phyloP scores from a whole-genome alignment of 768 basidiomycete species.

The Lanmaoa rubissima region DNA sequence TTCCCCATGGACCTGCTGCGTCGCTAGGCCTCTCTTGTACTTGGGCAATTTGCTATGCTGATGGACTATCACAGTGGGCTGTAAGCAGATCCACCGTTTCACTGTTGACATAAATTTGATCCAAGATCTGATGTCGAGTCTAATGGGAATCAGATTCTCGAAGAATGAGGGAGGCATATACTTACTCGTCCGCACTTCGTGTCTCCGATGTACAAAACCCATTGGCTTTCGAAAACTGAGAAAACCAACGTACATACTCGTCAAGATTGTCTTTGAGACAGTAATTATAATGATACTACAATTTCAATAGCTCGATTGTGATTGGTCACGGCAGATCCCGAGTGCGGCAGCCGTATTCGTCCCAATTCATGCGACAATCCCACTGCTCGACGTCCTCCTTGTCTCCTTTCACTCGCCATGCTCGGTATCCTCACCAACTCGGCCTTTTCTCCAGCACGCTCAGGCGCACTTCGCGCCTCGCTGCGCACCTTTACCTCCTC shows the following conservation, averaged over 20 bases:
- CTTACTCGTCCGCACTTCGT: no score
- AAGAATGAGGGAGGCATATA: neutral
- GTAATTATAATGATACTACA: neutral
- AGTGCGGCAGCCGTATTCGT: neutral
- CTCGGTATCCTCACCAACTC: constrained; percentile 7
- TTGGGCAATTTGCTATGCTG: no score
- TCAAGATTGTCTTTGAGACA: no score
- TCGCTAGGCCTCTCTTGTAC: no score
- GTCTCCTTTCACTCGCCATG: constrained; percentile 8
- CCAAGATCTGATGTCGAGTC: neutral
- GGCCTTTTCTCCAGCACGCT: constrained; percentile 1
- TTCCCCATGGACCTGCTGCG: neutral
- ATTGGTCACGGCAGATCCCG: constrained; percentile 27
- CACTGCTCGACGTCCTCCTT: neutral
- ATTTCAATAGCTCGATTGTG: neutral
- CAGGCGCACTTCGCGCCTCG: constrained; percentile 10
- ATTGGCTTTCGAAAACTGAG: no score
- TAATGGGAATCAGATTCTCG: neutral
- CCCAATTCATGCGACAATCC: constrained; percentile 21
- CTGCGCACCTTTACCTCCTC: constrained; percentile 36
- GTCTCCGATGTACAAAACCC: no score
- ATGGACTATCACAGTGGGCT: no score
- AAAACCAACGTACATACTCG: no score
- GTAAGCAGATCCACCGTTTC: neutral
- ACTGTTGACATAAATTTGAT: neutral